A percentile compares a stretch with the other conserved stretches of the same genome.
These are phyloP conservation scores for Epichloe elymi DNA, from an alignment of 2,329 filamentous ascomycete species.

Conservation along the genomic window DNA sequence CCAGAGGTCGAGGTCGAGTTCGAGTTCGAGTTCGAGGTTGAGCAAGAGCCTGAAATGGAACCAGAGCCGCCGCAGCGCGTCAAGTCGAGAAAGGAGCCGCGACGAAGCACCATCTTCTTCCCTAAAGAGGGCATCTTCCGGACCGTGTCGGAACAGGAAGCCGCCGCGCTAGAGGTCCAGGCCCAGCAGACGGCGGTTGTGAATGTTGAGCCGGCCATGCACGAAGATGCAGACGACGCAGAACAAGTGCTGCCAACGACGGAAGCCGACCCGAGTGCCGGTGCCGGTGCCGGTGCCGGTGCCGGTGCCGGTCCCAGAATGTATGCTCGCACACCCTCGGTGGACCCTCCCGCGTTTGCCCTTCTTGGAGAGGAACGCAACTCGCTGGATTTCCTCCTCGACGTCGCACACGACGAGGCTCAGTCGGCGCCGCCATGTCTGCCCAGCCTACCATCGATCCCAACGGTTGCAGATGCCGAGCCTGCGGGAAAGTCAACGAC, in stretches of 20 bases:
- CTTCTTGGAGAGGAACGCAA: conserved; percentile 38
- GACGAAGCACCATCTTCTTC: conserved; percentile 42
- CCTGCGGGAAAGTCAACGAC: not conserved
- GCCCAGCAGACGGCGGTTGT: conserved; percentile 14
- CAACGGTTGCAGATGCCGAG: conserved; percentile 12
- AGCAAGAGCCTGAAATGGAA: conserved; percentile 13
- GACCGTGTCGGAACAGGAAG: conserved; percentile 42
- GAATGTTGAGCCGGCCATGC: not conserved
- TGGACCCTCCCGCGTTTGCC: conserved; percentile 48
- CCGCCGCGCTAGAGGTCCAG: conserved; percentile 27
- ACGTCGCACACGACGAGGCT: conserved; percentile 34
- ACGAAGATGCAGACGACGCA: conserved; percentile 8
- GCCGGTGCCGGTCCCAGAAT: conserved; percentile 21
- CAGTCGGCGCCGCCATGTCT: conserved; percentile 21
- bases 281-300: conserved; percentile 17
- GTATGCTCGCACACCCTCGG: conserved; percentile 47
- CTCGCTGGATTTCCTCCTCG: conserved; percentile 48
- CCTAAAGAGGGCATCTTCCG: conserved; percentile 51
- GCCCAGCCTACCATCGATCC: conserved; percentile 27
- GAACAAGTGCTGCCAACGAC: conserved; percentile 9
- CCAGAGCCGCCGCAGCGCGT: conserved; percentile 5
- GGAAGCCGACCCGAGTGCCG: conserved; percentile 19
- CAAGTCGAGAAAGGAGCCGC: conserved; percentile 26
- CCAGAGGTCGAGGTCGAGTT: conserved; percentile 10
- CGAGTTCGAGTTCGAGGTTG: conserved; percentile 14